Evolutionary conservation across 306 rosid species (phyloP).

Genomic region (Delonix regia): DNA sequence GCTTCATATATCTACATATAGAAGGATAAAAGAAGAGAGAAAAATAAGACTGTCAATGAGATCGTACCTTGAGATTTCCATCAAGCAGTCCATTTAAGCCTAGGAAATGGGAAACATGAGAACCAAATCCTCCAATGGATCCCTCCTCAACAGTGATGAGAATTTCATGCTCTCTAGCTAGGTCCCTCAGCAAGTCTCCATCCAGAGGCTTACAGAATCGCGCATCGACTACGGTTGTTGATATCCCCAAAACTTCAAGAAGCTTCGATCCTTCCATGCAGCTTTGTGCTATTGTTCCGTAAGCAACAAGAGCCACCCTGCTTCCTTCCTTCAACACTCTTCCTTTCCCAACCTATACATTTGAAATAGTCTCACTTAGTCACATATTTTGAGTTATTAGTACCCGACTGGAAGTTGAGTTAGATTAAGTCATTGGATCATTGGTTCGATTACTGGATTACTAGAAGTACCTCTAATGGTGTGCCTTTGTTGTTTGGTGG

Average conservation of each 20-base stretch:
- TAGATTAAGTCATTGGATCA: too few species aligned
- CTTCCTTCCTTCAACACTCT: constrained; percentile 58
- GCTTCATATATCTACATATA: too few species aligned
- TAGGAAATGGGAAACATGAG: constrained; percentile 73
- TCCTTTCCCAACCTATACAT: constrained; percentile 66
- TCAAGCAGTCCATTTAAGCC: constrained; percentile 59
- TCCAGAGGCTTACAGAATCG: constrained; percentile 76
- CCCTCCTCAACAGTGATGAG: constrained; percentile 76
- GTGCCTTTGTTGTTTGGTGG: constrained; percentile 2
- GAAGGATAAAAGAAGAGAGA: background rate
- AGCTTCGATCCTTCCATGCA: constrained; percentile 57
- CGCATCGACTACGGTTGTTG: constrained; percentile 68
- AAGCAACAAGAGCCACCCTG: constrained; percentile 70
- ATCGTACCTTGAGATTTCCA: constrained; percentile 62
- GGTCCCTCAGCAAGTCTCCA: constrained; percentile 49
- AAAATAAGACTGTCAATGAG: too few species aligned
- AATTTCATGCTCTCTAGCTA: constrained; percentile 60
- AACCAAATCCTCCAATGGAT: constrained; percentile 70
- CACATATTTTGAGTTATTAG: too few species aligned
- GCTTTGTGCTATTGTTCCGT: constrained; percentile 56
- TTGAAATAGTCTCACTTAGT: background rate
- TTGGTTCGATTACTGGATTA: too few species aligned
- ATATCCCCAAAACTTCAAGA: constrained; percentile 48
- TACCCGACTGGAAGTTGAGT: too few species aligned
- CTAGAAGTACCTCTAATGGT: constrained; percentile 33